Base-by-base conservation (phyloP, 2,329 filamentous ascomycete species). In the Epichloe hybrida region DNA sequence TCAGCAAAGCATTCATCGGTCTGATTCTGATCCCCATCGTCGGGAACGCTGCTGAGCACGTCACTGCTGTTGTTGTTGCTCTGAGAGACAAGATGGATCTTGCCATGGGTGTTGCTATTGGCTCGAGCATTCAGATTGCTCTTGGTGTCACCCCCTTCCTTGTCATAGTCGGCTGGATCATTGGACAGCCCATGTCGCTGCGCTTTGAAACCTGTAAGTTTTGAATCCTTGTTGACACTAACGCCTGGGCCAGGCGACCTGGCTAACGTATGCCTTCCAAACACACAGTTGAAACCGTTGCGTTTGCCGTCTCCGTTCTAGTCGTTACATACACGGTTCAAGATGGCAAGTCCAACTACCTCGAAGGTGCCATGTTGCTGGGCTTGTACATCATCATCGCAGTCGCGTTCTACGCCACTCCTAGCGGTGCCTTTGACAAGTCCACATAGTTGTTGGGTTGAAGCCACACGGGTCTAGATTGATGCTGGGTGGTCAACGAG, bases 341-440 rank as follows among this genome's bases (percentile, higher is more conserved):
- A 62, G 87, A 91, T 61, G 87, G 87, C 60, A 87, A 86, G 66
- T 87, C 82, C 13, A 93, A 91, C 66, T 91, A 91, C 58, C 77
- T 91, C 21, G 86, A 91, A 65, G 86, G 86, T 43, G 84, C 84
- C 46, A 85, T 91, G 79, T 61, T 71, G 45, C 60, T 71, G 51
- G 69, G 67, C 47, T 67, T 81, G 15, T 81, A 81, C 60, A 59
- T 74, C 46, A 81, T 81, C 57, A 81, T 81, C 53, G 78, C 78
- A 4, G 64, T 81, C 36, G 77, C 78, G 15, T 81, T 81, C 60
- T 81, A 75, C 58, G 76, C 74, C 51, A 77, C 72, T 13, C 77
- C 77, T 3, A 58, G 60, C 54, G 69, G 70, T 49, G 72, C 72
- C 17, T 65, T 78, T 37, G 71, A 75, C 56, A 66, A 65, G 50